phyloP scores from a whole-genome alignment of 345 rosid species.

The Aegle marmelos region DNA sequence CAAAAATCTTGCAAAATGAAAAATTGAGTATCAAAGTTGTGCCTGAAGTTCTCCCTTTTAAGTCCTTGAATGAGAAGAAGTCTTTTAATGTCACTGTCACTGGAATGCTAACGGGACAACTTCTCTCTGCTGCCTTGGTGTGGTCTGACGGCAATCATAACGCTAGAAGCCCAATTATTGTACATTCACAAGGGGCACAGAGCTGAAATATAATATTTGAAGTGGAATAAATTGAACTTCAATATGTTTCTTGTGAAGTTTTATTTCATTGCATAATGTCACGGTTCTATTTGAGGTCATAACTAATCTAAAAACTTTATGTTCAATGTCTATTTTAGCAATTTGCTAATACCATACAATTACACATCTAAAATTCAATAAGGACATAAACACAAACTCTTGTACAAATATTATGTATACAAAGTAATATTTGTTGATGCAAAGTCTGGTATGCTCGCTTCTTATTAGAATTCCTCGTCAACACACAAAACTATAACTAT shows the following conservation, averaged over 20 bases:
- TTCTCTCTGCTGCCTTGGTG: constrained; percentile 24
- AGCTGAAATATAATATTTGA: not conserved
- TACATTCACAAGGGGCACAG: not conserved
- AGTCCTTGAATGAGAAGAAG: constrained; percentile 34
- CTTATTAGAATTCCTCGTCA: too few relatives aligned
- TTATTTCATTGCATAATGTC: too few relatives aligned
- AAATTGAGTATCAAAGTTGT: constrained; percentile 28
- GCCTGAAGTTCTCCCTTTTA: constrained; percentile 37
- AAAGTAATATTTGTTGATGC: too few relatives aligned
- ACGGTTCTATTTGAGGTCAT: too few relatives aligned
- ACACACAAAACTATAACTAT: too few relatives aligned
- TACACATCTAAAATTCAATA: too few relatives aligned
- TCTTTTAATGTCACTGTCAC: constrained; percentile 39
- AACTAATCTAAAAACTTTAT: too few relatives aligned
- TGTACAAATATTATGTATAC: too few relatives aligned
- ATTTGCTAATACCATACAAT: too few relatives aligned
- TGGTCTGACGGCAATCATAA: constrained; percentile 39
- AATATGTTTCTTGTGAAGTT: not conserved
- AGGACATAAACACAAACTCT: accelerated
- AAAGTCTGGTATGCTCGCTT: too few relatives aligned
- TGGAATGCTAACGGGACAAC: not conserved
- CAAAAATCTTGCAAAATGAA: constrained; percentile 2
- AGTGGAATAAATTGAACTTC: not conserved
- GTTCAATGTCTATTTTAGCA: too few relatives aligned
- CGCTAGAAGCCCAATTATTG: constrained; percentile 21